These are phyloP conservation scores for Gnomoniopsis smithogilvyi DNA, from an alignment of 2,329 filamentous ascomycete species.

Conservation along the genomic window DNA sequence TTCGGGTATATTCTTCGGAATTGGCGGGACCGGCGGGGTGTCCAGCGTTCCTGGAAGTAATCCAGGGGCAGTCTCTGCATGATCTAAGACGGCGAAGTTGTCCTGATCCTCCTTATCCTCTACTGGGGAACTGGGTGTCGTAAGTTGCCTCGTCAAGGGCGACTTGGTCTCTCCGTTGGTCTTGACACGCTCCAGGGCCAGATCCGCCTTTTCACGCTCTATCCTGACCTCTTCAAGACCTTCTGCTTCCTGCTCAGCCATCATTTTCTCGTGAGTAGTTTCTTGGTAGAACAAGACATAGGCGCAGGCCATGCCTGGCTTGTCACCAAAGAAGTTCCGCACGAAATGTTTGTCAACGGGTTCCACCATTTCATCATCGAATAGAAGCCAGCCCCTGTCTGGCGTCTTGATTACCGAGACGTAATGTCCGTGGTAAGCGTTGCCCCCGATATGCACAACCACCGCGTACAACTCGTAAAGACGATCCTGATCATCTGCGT, in stretches of 20 bases:
- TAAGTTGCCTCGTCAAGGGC: conserved; percentile 47
- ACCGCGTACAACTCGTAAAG: conserved; percentile 97
- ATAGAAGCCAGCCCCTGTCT: conserved; percentile 91
- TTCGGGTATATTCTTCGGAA: conserved; percentile 22
- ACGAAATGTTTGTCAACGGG: conserved; percentile 97
- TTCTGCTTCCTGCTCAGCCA: conserved; percentile 80
- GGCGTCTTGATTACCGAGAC: conserved; percentile 97
- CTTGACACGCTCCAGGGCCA: conserved; percentile 35
- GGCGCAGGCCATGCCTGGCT: conserved; percentile 84
- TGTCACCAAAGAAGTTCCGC: conserved; percentile 94
- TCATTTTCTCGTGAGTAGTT: conserved; percentile 65
- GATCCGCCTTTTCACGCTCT: conserved; percentile 53
- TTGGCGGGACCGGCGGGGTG: conserved; percentile 20
- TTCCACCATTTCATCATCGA: conserved; percentile 98
- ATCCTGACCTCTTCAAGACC: conserved; percentile 60
- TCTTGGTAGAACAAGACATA: conserved; percentile 99
- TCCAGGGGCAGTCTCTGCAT: conserved; percentile 62
- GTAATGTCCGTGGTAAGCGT: conserved; percentile 96
- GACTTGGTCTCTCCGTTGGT: conserved; percentile 39
- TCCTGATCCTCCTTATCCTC: conserved; percentile 50
- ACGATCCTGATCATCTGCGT: conserved; percentile 88
- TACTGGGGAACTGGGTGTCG: conserved; percentile 40
- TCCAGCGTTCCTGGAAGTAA: conserved; percentile 38
- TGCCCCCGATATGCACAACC: conserved; percentile 94
- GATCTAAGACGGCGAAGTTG: conserved; percentile 57